Evolutionary conservation across 2,329 filamentous ascomycete genomes (phyloP).

Genomic region (Pseudocercospora pini-densiflorae): DNA sequence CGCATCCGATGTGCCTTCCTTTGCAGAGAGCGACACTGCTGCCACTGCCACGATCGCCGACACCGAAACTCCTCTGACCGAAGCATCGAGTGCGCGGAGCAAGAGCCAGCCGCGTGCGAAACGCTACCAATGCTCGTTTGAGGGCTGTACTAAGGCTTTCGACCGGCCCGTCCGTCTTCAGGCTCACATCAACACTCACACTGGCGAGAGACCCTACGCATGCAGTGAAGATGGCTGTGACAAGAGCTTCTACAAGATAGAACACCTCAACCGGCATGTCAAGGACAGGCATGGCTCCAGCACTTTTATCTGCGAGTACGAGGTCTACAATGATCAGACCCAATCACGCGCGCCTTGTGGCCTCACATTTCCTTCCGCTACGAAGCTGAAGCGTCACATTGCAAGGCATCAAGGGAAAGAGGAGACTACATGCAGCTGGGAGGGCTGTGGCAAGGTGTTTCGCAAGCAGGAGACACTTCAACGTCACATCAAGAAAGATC

Average conservation of each 20-base stretch:
- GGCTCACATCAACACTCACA: conserved; percentile 83
- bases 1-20: conserved; percentile 17
- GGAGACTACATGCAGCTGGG: conserved; percentile 43
- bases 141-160: conserved; percentile 79
- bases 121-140: conserved; percentile 74
- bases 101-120: conserved; percentile 62
- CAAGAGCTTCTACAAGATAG: conserved; percentile 84
- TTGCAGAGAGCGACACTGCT: conserved; percentile 19
- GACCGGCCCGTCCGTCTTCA: conserved; percentile 82
- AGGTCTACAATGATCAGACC: conserved; percentile 25
- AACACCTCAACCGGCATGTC: conserved; percentile 83
- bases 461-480: conserved; percentile 86
- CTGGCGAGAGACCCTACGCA: conserved; percentile 77
- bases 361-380: conserved; percentile 81
- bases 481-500: conserved; percentile 77
- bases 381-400: conserved; percentile 75
- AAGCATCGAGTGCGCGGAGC: conserved; percentile 28
- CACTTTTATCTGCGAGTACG: conserved; percentile 70
- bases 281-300: conserved; percentile 79
- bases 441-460: conserved; percentile 80
- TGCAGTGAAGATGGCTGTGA: conserved; percentile 73
- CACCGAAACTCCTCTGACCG: conserved; percentile 27
- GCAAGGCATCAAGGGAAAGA: conserved; percentile 79
- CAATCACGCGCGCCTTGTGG: conserved; percentile 62
- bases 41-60: conserved; percentile 23